These are phyloP conservation scores for Radiomyces spectabilis DNA, from an alignment of 192 early-diverging fungal genomes.

Conservation along the genomic window DNA sequence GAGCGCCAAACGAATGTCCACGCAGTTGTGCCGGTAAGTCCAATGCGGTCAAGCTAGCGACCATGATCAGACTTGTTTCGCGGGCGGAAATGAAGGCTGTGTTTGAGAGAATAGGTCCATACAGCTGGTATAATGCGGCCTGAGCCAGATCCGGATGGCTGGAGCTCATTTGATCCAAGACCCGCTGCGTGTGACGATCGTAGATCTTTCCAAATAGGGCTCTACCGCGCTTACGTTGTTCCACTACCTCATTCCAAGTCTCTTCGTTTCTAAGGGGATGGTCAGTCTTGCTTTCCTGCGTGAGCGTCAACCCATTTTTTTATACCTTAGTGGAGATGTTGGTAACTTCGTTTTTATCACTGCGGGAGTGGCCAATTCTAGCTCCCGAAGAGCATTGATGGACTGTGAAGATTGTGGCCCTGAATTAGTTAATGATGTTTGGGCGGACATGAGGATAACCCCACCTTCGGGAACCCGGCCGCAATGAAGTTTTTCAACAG, in stretches of 20 bases:
- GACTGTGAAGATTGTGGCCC: constrained; percentile 1
- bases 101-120: constrained; percentile 12
- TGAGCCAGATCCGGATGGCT: constrained; percentile 19
- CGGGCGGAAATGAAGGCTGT: not conserved
- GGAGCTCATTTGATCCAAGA: constrained; percentile 4
- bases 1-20: constrained; percentile 12
- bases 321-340: constrained; percentile 5
- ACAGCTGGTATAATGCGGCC: constrained; percentile 16
- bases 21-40: constrained; percentile 9
- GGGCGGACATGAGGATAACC: too few relatives aligned
- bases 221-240: constrained; percentile 9
- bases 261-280: constrained; percentile 6
- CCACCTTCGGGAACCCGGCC: constrained; percentile 19
- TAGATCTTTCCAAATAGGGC: constrained; percentile 17
- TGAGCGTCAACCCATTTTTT: not conserved
- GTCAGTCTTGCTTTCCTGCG: not conserved
- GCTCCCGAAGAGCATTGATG: constrained; percentile 13
- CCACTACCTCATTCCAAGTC: constrained; percentile 5
- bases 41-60: not conserved
- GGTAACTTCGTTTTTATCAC: not conserved
- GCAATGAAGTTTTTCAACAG: constrained; percentile 11
- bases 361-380: constrained; percentile 5
- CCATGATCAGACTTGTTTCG: constrained; percentile 16
- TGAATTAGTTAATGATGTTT: not conserved
- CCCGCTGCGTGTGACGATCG: constrained; percentile 5